Evolutionary conservation across 1,139 yeast genomes (phyloP).

Genomic region (Saccharomyces uvarum): DNA sequence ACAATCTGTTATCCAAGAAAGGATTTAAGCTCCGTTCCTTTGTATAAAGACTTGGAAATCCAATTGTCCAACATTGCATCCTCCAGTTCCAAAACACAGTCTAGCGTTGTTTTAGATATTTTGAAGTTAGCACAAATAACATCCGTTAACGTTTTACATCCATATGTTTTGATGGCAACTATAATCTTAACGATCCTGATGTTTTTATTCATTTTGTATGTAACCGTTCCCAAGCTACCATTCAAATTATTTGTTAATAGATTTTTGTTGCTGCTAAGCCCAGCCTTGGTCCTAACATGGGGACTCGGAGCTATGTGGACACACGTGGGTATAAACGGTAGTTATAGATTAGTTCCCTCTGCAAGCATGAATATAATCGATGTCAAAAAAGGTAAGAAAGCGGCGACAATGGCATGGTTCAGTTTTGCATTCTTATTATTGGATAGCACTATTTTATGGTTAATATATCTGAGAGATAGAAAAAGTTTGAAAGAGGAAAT

Average conservation of each 20-base stretch:
- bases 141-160: conserved; percentile 41
- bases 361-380: conserved; percentile 47
- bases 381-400: conserved; percentile 45
- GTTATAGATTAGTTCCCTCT: conserved; percentile 38
- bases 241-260: conserved; percentile 32
- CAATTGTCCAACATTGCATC: conserved; percentile 20
- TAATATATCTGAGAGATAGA: conserved; percentile 28
- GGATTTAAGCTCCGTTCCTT: conserved; percentile 15
- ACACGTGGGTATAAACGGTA: conserved; percentile 50
- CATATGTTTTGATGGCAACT: conserved; percentile 46
- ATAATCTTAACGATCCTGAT: conserved; percentile 40
- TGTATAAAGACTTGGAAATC: conserved; percentile 24
- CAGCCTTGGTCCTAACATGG: conserved; percentile 45
- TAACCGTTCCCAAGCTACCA: conserved; percentile 45
- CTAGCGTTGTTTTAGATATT: conserved; percentile 19
- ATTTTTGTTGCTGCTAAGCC: conserved; percentile 34
- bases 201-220: conserved; percentile 39
- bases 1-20: conserved; percentile 26
- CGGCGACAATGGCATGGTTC: conserved; percentile 56
- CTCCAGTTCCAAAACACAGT: conserved; percentile 12
- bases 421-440: conserved; percentile 43
- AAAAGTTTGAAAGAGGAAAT: conserved; percentile 25
- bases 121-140: conserved; percentile 25
- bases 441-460: conserved; percentile 31
- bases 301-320: conserved; percentile 65